Conservation (phyloP, 495 filamentous ascomycete genomes). For the Hyaloscypha hepaticicola region DNA sequence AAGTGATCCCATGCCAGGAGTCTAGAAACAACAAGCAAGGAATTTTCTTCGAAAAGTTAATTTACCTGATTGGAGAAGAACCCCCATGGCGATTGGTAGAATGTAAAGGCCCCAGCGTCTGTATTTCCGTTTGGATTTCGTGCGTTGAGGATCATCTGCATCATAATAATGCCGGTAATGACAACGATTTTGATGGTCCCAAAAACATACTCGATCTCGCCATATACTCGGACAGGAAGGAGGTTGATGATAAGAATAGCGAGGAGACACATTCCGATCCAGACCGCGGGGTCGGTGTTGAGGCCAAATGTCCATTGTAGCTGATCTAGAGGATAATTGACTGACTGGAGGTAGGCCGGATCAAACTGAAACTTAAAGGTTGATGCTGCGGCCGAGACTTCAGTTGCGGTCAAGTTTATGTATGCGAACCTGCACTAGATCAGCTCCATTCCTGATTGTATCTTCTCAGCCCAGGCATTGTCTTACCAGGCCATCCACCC, state of each 20-base stretch:
- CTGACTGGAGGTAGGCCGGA: conserved; percentile 32
- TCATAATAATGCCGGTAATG: conserved; percentile 41
- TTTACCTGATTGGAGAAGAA: conserved; percentile 13
- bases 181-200: conserved; percentile 44
- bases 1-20: no score
- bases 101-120: conserved; percentile 25
- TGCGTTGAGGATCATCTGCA: conserved; percentile 32
- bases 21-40: no score
- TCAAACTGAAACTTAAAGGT: conserved; percentile 44
- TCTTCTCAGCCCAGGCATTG: no score
- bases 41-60: background rate
- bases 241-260: conserved; percentile 41
- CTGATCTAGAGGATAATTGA: conserved; percentile 12
- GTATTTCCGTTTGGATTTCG: conserved; percentile 28
- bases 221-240: conserved; percentile 44
- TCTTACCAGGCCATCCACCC: conserved; percentile 52
- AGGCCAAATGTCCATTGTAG: conserved; percentile 36
- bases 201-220: conserved; percentile 45
- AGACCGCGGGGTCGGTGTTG: conserved; percentile 40
- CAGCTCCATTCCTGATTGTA: background rate
- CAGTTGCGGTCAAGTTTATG: conserved; percentile 35
- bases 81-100: conserved; percentile 7
- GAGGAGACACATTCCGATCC: conserved; percentile 38
- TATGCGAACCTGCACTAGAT: conserved; percentile 40
- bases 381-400: conserved; percentile 41